Base-by-base conservation (phyloP, 2,329 filamentous ascomycete genomes). In the Corynespora cassiicola region DNA sequence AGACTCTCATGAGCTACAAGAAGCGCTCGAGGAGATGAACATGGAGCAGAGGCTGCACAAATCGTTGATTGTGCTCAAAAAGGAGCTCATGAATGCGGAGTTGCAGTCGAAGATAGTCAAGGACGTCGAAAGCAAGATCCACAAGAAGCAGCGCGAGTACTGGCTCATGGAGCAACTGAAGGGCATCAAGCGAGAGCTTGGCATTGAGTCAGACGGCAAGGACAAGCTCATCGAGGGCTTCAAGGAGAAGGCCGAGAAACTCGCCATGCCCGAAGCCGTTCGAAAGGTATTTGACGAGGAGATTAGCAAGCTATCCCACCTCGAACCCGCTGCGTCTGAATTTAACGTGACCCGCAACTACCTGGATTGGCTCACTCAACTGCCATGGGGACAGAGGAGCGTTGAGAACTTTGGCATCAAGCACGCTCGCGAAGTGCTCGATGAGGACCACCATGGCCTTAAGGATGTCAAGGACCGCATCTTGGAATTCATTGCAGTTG, bases 81-180 rank as follows among this genome's bases (percentile, higher is more conserved):
- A 96, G 70, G 94, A 99, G 73, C 81, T 96, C 36, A 96, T 97
- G 87, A 99, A 97, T 56, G 94, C 94, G 0, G 89, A 97, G 65
- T 76, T 99, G 19, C 92, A 96, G 68, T 92, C 88, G 40, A 99
- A 97, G 76, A 97, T 99, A 42, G 90, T 88, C 42, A 96, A 96
- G 72, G 94, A 99, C 63, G 95, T 99, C 12, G 94, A 97, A 68
- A 90, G 83, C 62, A 96, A 96, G 72, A 97, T 99, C 36, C 91
- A 91, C 58, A 97, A 99, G 73, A 86, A 92, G 19, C 94, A 99
- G 68, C 85, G 94, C 35, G 94, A 99, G 65, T 99, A 97, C 73
- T 97, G 90, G 88, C 76, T 99, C 30, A 95, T 96, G 90, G 94
- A 99, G 71, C 95, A 99, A 69, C 96, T 99, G 91, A 97, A 97